Evolutionary conservation across 1,284 basidiomycete genomes (phyloP).

Genomic region (Cryptococcus sp.): DNA sequence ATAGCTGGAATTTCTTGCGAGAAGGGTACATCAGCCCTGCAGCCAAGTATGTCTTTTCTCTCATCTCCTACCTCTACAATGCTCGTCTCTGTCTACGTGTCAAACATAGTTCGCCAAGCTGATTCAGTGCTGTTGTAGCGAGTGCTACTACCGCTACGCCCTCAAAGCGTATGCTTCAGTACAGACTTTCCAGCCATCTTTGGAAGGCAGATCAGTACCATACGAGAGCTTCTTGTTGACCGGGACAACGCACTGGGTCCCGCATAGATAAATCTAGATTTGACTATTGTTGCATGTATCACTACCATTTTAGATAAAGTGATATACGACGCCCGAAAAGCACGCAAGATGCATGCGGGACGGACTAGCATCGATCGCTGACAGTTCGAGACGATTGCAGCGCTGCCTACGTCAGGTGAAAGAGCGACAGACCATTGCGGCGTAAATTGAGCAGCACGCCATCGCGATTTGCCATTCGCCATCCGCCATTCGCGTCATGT

Average conservation of each 20-base stretch:
- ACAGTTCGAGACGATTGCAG: too few relatives aligned
- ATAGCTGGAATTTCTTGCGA: slow-evolving; percentile 38
- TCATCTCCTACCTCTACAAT: neutral
- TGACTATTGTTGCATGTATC: too few relatives aligned
- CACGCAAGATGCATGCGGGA: too few relatives aligned
- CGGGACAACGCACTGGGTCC: slow-evolving; percentile 44
- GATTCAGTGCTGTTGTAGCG: slow-evolving; percentile 9
- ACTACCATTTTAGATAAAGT: too few relatives aligned
- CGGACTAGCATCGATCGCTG: too few relatives aligned
- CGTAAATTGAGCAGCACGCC: too few relatives aligned
- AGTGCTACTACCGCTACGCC: slow-evolving; percentile 30
- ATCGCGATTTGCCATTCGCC: too few relatives aligned
- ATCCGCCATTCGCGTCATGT: too few relatives aligned
- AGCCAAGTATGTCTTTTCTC: slow-evolving; percentile 34
- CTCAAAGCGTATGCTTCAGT: slow-evolving; percentile 29
- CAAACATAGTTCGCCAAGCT: neutral
- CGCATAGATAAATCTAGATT: slow-evolving; percentile 14
- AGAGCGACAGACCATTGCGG: too few relatives aligned
- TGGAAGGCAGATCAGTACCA: slow-evolving; percentile 29
- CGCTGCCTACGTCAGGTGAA: too few relatives aligned
- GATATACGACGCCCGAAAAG: too few relatives aligned
- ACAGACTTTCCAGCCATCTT: slow-evolving; percentile 37
- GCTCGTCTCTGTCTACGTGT: too few relatives aligned
- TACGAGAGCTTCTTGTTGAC: slow-evolving; percentile 46
- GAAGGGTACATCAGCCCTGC: slow-evolving; percentile 44